A percentile compares a stretch with the other conserved stretches of the same genome.
These are phyloP conservation scores for Suhomyces xylopsoci DNA, from an alignment of 805 yeast species.

Conservation along the genomic window DNA sequence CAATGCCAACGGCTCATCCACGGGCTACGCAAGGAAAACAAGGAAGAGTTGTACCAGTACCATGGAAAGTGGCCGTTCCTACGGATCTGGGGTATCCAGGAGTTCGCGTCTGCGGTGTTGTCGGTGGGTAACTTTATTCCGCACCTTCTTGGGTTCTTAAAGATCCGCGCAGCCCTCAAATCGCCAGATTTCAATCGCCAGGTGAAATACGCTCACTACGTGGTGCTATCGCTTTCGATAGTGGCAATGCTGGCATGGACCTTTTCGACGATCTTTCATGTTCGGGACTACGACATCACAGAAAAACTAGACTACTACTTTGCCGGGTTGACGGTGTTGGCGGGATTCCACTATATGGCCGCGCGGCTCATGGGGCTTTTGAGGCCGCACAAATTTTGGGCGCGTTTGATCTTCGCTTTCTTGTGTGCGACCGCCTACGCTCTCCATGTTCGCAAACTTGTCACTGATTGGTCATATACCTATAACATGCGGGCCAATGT, in stretches of 20 bases:
- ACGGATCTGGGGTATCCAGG: constrained; percentile 79
- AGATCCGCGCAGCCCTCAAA: constrained; percentile 4
- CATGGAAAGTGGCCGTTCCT: constrained; percentile 98
- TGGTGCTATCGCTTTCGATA: constrained; percentile 47
- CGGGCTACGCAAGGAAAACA: constrained; percentile 40
- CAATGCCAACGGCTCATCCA: constrained; percentile 84
- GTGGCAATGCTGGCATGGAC: constrained; percentile 86
- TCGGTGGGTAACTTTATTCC: constrained; percentile 49
- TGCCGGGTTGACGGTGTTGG: constrained; percentile 84
- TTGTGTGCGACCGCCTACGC: constrained; percentile 51
- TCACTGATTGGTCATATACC: constrained; percentile 80
- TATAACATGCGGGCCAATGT: constrained; percentile 93
- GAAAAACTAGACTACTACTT: constrained; percentile 88
- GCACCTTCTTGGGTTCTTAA: constrained; percentile 17
- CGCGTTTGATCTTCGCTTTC: constrained; percentile 35
- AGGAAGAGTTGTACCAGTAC: constrained; percentile 70
- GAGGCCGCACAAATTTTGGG: constrained; percentile 18
- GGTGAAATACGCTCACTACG: constrained; percentile 14
- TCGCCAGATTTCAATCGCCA: neutral
- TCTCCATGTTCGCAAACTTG: constrained; percentile 63
- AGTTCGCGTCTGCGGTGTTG: constrained; percentile 74
- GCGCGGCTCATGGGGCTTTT: constrained; percentile 63
- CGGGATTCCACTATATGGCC: constrained; percentile 70
- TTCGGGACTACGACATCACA: constrained; percentile 75
- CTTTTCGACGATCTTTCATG: constrained; percentile 81